Percentiles rank a stretch among this genome's conserved stretches.
Conservation (phyloP, 257 asterid genomes). For the Nicotiana tabacum region DNA sequence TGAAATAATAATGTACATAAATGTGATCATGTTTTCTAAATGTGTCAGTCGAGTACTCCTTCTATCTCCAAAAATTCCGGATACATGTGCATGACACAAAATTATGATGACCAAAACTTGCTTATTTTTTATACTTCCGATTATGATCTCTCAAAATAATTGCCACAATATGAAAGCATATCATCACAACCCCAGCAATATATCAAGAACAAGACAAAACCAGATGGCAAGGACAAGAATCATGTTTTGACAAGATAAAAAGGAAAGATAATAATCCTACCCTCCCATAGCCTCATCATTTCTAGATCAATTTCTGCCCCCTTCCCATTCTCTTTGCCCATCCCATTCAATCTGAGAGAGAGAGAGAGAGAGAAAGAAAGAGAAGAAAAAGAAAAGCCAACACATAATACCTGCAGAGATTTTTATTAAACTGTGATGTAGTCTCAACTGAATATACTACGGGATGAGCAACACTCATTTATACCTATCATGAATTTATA, state of each 20-base stretch:
- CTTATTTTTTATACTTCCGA: background rate
- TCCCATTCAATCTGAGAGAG: background rate
- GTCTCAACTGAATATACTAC: constrained; percentile 16
- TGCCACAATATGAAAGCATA: background rate
- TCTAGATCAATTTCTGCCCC: background rate
- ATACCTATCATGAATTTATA: constrained; percentile 43
- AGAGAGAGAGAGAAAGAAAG: background rate
- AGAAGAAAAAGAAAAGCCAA: background rate
- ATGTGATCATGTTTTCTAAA: background rate
- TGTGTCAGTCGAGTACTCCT: background rate
- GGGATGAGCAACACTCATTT: background rate
- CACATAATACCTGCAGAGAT: background rate
- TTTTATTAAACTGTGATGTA: background rate
- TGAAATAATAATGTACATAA: background rate
- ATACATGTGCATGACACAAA: background rate
- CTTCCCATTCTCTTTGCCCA: background rate
- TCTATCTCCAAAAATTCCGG: background rate
- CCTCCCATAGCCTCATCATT: background rate
- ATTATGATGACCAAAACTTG: background rate
- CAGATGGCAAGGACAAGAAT: background rate
- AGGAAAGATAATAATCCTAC: background rate
- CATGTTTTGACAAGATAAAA: background rate
- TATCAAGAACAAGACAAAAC: background rate
- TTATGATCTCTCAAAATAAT: background rate
- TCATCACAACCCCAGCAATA: background rate